phyloP scores from a whole-genome alignment of 2,329 filamentous ascomycete genomes.

The Phialophora chinensis region DNA sequence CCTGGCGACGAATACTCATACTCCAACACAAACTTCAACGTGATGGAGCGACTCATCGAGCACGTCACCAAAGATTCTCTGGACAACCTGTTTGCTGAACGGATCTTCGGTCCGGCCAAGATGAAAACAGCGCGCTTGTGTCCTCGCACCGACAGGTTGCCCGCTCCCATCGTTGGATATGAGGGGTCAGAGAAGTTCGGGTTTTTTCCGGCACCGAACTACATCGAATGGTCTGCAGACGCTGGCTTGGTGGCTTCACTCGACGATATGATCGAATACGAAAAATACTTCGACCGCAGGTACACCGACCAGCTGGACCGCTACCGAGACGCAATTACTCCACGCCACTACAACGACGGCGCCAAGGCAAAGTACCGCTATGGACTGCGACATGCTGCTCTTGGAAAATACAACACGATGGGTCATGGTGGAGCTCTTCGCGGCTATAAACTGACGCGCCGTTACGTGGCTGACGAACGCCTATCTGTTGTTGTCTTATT shows the following conservation, averaged over 20 bases:
- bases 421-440: constrained; percentile 53
- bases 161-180: constrained; percentile 52
- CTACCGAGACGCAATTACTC: constrained; percentile 44
- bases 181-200: constrained; percentile 50
- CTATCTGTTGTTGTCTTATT: constrained; percentile 51
- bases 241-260: constrained; percentile 54
- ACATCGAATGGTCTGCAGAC: constrained; percentile 56
- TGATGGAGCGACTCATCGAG: constrained; percentile 49
- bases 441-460: constrained; percentile 49
- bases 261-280: constrained; percentile 56
- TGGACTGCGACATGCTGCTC: constrained; percentile 44
- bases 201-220: constrained; percentile 47
- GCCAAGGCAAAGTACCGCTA: constrained; percentile 47
- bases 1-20: constrained; percentile 54
- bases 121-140: constrained; percentile 52
- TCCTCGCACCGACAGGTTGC: constrained; percentile 47
- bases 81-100: constrained; percentile 45
- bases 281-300: constrained; percentile 48
- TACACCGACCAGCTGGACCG: constrained; percentile 44
- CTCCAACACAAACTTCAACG: constrained; percentile 53
- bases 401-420: constrained; percentile 42
- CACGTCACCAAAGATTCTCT: constrained; percentile 47
- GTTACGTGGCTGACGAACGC: constrained; percentile 45
- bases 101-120: constrained; percentile 50
- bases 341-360: constrained; percentile 46